phyloP scores from a whole-genome alignment of 345 rosid species.

The Gossypium sturtianum region DNA sequence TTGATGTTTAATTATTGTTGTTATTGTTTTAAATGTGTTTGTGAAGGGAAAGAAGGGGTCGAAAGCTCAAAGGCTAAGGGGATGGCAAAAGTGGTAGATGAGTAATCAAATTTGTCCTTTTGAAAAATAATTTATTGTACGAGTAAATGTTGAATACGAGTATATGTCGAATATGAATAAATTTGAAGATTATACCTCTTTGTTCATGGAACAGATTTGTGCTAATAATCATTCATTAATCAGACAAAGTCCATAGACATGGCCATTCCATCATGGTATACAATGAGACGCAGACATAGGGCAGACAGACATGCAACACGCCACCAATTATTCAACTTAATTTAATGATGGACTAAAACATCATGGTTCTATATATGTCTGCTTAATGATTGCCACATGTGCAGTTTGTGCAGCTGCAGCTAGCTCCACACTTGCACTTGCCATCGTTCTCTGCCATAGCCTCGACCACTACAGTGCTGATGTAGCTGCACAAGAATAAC shows the following conservation, averaged over 20 bases:
- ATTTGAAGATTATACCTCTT: too few species aligned
- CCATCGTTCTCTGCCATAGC: slow-evolving; percentile 50
- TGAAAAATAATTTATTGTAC: too few species aligned
- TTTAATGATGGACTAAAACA: neutral
- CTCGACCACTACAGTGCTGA: slow-evolving; percentile 38
- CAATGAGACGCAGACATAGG: slow-evolving; percentile 2
- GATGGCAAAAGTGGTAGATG: too few species aligned
- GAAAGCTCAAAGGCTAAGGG: too few species aligned
- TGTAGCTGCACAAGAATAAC: slow-evolving; percentile 34
- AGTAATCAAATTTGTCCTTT: too few species aligned
- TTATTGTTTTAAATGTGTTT: too few species aligned
- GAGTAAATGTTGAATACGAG: too few species aligned
- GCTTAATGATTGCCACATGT: slow-evolving; percentile 48
- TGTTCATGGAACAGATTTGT: neutral
- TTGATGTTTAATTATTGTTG: too few species aligned
- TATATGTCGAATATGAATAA: too few species aligned
- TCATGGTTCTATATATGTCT: neutral
- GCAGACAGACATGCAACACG: neutral
- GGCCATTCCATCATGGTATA: slow-evolving; percentile 22
- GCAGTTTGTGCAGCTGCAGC: slow-evolving; percentile 65
- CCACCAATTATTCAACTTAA: neutral
- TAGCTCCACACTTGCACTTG: slow-evolving; percentile 75
- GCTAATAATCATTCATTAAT: slow-evolving; percentile 21
- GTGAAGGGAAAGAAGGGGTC: too few species aligned
- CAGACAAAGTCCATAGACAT: slow-evolving; percentile 18